Evolutionary conservation across 495 filamentous ascomycete genomes (phyloP), one percentile per base, ranked within the genome.

Genomic region (Viridothelium virens): DNA sequence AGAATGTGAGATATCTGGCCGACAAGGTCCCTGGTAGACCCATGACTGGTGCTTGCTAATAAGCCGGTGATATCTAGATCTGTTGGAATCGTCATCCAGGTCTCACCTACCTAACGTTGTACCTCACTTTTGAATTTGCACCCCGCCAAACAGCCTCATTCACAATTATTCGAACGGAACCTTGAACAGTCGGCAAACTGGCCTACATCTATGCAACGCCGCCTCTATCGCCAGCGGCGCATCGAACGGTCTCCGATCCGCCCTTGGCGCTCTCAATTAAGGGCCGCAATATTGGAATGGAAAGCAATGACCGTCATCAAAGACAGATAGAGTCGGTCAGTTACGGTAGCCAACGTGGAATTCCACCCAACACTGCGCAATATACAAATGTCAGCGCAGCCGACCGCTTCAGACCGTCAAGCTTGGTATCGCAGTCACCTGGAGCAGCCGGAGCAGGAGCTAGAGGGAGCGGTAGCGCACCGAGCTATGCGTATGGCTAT

Each of bases 401-500:
- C 59, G 76, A 75, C 46, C 75, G 75, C 62, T 77, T 70, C 68
- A 68, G 75, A 64, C 74, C 72, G 38, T 36, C 69, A 39, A 63
- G 71, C 56, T 72, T 71, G 63, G 46, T 70, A 25, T 67, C 68
- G 38, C 71, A 73, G 48, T 72, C 75, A 47, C 72, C 76, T 1
- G 74, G 71, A 14, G 65, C 73, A 18, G 62, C 73, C 37, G 38
- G 72, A n/a, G 39, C 68, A 2, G 70, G 79, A 62, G 76, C 77
- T 50, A 77, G 80, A 66, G 77, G 76, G 63, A 74, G 78, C 61
- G 74, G 66, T 62, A 62, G 34, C 25, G 64, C 83, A 72, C 73
- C 77, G 68, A 73, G 76, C 59, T 87, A 87, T 77, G 79, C 77
- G 69, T 81, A 82, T 39, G 85, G 82, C 70, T 85, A 85, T 68